Conservation (phyloP, 2,329 filamentous ascomycete genomes). For the Epichloe glyceriae region DNA sequence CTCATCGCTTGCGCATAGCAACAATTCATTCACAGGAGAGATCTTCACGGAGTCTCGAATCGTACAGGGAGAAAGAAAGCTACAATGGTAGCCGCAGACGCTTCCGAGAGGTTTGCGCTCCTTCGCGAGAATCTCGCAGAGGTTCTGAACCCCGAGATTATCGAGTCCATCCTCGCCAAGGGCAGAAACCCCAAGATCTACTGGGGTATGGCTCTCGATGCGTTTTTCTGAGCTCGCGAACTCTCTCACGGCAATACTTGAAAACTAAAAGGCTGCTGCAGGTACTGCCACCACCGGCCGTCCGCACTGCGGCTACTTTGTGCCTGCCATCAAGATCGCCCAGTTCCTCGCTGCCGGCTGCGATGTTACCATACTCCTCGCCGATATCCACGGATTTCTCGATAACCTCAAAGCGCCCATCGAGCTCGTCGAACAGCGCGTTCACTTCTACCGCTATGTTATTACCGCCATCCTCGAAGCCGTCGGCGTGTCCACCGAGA, state of each 20-base stretch:
- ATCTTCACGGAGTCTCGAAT: neutral
- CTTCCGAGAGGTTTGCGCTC: slow-evolving; percentile 54
- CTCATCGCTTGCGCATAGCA: too few relatives aligned
- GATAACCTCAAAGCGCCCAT: slow-evolving; percentile 79
- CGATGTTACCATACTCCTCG: slow-evolving; percentile 66
- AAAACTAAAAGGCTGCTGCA: slow-evolving; percentile 12
- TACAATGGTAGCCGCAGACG: slow-evolving; percentile 16
- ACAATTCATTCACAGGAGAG: neutral
- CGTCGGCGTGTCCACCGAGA: slow-evolving; percentile 65
- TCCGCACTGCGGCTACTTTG: slow-evolving; percentile 82
- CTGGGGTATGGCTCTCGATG: slow-evolving; percentile 47
- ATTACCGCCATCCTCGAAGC: slow-evolving; percentile 66
- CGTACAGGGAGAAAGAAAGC: neutral
- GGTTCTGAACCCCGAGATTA: slow-evolving; percentile 72
- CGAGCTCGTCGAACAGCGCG: slow-evolving; percentile 71
- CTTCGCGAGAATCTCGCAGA: slow-evolving; percentile 75
- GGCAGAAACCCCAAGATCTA: slow-evolving; percentile 67
- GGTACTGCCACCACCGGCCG: slow-evolving; percentile 75
- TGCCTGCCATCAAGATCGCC: slow-evolving; percentile 79
- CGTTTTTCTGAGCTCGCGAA: neutral
- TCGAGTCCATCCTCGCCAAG: slow-evolving; percentile 58
- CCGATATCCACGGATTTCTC: slow-evolving; percentile 64
- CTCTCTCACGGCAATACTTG: too few relatives aligned
- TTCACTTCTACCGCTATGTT: slow-evolving; percentile 67
- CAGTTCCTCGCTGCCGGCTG: slow-evolving; percentile 78